These are phyloP conservation scores for Trichophyton mentagrophytes DNA, from an alignment of 2,329 filamentous ascomycete species.

Conservation along the genomic window DNA sequence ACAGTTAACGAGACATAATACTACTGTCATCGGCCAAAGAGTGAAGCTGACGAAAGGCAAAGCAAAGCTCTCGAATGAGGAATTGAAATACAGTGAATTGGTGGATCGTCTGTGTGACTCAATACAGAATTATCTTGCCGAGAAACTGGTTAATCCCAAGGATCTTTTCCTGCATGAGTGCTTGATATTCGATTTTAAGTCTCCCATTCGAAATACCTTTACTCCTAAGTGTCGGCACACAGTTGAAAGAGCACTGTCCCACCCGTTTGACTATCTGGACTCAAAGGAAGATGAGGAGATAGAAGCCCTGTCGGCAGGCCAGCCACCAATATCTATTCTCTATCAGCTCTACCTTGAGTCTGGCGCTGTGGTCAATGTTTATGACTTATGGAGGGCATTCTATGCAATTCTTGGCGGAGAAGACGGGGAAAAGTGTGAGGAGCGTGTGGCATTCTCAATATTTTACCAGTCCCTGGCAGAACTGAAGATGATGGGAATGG, in stretches of 20 bases:
- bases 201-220: conserved; percentile 46
- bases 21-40: conserved; percentile 48
- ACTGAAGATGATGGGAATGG: conserved; percentile 68
- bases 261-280: conserved; percentile 48
- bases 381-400: conserved; percentile 51
- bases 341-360: conserved; percentile 54
- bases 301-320: conserved; percentile 35
- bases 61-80: conserved; percentile 40
- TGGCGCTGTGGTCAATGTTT: conserved; percentile 47
- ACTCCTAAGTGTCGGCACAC: conserved; percentile 45
- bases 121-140: conserved; percentile 35
- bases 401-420: conserved; percentile 37
- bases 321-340: conserved; percentile 47
- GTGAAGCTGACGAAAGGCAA: conserved; percentile 47
- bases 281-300: conserved; percentile 32
- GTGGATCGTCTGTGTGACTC: conserved; percentile 36
- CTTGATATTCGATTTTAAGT: conserved; percentile 46
- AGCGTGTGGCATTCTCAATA: conserved; percentile 44
- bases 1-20: conserved; percentile 44
- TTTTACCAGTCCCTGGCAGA: conserved; percentile 84
- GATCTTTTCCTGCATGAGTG: conserved; percentile 44
- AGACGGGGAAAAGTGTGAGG: conserved; percentile 21
- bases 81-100: conserved; percentile 43
- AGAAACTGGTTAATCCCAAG: conserved; percentile 37
- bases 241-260: conserved; percentile 46